A percentile compares a stretch with the other conserved stretches of the same genome.
These are phyloP conservation scores for Uncinocarpus reesii DNA, from an alignment of 2,329 filamentous ascomycete genomes.

Conservation along the genomic window DNA sequence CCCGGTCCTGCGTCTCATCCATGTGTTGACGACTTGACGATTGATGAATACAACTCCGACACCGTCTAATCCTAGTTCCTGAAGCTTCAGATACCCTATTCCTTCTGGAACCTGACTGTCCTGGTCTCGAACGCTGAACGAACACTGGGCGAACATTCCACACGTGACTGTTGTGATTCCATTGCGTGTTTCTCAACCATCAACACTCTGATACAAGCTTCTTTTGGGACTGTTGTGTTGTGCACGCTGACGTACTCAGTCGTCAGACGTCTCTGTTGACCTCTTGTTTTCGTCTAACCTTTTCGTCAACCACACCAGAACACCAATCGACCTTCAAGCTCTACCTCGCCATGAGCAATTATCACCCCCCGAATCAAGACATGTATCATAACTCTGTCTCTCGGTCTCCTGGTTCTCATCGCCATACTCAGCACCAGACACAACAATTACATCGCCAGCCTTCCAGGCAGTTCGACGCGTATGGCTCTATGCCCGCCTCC, in stretches of 20 bases:
- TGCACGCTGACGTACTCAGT: neutral
- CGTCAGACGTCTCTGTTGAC: neutral
- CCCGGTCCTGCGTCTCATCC: neutral
- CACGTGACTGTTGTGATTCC: neutral
- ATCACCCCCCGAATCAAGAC: conserved; percentile 23
- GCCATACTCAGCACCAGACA: conserved; percentile 48
- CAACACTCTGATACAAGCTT: neutral
- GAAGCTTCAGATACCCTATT: conserved; percentile 22
- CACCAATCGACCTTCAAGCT: too few relatives aligned
- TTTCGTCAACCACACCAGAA: neutral
- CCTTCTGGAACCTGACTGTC: neutral
- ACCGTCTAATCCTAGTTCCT: conserved; percentile 1
- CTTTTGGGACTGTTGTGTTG: neutral
- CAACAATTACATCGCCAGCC: conserved; percentile 58
- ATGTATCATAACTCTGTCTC: conserved; percentile 60
- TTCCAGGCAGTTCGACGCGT: conserved; percentile 68
- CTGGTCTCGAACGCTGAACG: conserved; percentile 5
- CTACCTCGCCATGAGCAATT: conserved; percentile 26
- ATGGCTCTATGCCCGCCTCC: conserved; percentile 54
- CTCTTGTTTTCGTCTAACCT: conserved; percentile 8
- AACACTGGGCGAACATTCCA: conserved; percentile 3
- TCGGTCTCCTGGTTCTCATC: conserved; percentile 65
- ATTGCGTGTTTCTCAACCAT: neutral
- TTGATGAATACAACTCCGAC: conserved; percentile 15
- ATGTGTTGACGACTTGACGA: conserved; percentile 13